Evolutionary conservation across 116 monocot species (phyloP), one percentile per base, ranked within the genome.

Genomic region (Trichopus zeylanicus): DNA sequence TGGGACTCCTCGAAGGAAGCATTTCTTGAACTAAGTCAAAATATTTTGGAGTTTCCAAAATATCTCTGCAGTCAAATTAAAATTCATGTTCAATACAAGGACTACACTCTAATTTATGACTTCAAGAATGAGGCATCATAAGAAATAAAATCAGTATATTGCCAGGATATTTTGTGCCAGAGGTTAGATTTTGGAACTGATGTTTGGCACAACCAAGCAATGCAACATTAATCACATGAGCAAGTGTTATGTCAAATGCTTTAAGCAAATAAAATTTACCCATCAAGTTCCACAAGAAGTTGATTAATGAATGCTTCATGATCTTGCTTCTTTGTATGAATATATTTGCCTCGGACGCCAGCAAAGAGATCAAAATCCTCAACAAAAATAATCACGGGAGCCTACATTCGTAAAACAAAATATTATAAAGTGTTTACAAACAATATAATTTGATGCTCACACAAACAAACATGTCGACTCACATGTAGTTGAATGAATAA

Each of bases 281-380:
- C 91, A 75, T 91, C 91, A 72, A 91, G 91, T 69, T 91, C 91
- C 32, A 91, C 91, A 59, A 91, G 80, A 70, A 91, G 83, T 68
- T 91, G 91, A 76, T 91, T 91, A 32, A 91, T 91, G 61, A 91
- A 91, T 9, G 91, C 80, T 56, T 91, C 91, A 46, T 91, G 91
- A 39, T 91, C 91, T 73, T 91, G 91, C 72, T 80, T 82, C 70
- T 78, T 70, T 12, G 91, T 91, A 57, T 91, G 86, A 73, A 91
- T 86, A 68, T 72, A 91, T 56, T 80, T 61, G 29, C 91, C 91
- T 29, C 91, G 76, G 57, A 86, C 86, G 54, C 91, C 91, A 69
- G 91, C 91, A 80, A 91, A 91, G 11, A 64, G 80, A 73, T 91
- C 91, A 66, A 91, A 91, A 55, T 91, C 91, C 59, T 91, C 91